Evolutionary conservation across 2,329 filamentous ascomycete species (phyloP), one percentile per base, ranked within the genome.

Genomic region (Teratosphaeriaceae sp.): DNA sequence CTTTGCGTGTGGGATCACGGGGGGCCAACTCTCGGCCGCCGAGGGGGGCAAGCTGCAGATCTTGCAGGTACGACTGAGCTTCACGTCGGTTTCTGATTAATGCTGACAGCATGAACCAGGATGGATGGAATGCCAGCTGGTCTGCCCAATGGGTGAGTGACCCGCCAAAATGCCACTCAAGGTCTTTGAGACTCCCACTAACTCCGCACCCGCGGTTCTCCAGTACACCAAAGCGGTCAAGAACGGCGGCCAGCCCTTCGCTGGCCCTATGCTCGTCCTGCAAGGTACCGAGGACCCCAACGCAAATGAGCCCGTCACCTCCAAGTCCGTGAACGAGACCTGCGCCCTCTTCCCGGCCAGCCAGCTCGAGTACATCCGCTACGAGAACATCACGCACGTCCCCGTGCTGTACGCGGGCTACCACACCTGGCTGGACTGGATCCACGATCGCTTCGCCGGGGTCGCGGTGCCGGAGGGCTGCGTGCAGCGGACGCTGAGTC

Each of bases 221-320:
- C n/a, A n/a, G 40, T 66, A 58, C 40, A 46, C 49, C 1, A 47
- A 56, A 15, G 35, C 62, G 1, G 50, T 50, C 15, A 49, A 51
- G 20, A 59, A 53, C 11, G 65, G 64, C 1, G 53, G 59, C 2
- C 59, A 54, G 27, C 49, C 59, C 4, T 61, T 67, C 35, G 47
- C 48, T 1, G 65, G 63, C 0, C 67, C 65, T 3, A 43, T 70
- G 48, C 51, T 69, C 0, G 61, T 69, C 3, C 16, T 68, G 2
- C 63, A 67, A 38, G 66, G 65, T 38, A 53, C 49, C 22, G 43
- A 39, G 9, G 59, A 62, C 42, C 40, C 40, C 13, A 47, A 46
- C 23, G 50, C 55, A 3, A 51, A 46, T 20, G 46, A 50, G 29
- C 42, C 40, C 2, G 49, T 52, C 12, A 55, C 53, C 3, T 43